Conservation (phyloP, 2,329 filamentous ascomycete genomes). For the Thielaviopsis cerberus region DNA sequence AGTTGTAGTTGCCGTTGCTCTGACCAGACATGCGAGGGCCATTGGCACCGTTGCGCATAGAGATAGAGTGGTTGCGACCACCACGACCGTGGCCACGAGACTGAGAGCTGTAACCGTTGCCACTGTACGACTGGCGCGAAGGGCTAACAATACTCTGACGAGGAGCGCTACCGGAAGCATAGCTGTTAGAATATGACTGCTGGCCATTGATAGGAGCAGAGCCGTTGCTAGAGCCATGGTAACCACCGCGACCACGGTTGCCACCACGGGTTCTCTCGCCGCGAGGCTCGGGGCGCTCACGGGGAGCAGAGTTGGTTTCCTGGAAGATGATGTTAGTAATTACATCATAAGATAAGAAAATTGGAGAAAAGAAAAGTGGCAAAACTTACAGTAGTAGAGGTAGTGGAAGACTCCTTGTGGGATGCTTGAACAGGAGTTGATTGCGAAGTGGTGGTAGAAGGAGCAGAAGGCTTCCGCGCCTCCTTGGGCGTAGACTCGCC, state of each 20-base stretch:
- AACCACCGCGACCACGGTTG: constrained; percentile 28
- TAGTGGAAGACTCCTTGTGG: constrained; percentile 19
- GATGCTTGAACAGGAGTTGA: neutral
- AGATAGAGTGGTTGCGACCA: constrained; percentile 21
- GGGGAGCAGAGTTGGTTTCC: constrained; percentile 8
- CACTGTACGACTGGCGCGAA: constrained; percentile 9
- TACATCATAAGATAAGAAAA: neutral
- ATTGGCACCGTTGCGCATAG: constrained; percentile 22
- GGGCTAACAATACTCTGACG: constrained; percentile 11
- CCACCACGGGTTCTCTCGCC: constrained; percentile 25
- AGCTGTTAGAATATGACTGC: constrained; percentile 3
- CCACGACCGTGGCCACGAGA: constrained; percentile 8
- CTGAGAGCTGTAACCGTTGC: constrained; percentile 7
- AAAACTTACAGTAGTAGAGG: constrained; percentile 22
- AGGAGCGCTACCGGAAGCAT: constrained; percentile 2
- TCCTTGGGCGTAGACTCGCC: constrained; percentile 26
- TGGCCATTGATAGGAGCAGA: constrained; percentile 14
- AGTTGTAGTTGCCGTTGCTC: constrained; percentile 12
- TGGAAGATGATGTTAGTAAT: neutral
- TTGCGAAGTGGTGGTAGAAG: constrained; percentile 19
- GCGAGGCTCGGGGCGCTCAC: constrained; percentile 20
- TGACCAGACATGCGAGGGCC: constrained; percentile 14
- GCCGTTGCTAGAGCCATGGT: constrained; percentile 18
- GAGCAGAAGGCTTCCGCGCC: constrained; percentile 26
- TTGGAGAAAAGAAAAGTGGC: neutral